Conservation (phyloP, 495 filamentous ascomycete genomes). For the Coniosporium apollinis region DNA sequence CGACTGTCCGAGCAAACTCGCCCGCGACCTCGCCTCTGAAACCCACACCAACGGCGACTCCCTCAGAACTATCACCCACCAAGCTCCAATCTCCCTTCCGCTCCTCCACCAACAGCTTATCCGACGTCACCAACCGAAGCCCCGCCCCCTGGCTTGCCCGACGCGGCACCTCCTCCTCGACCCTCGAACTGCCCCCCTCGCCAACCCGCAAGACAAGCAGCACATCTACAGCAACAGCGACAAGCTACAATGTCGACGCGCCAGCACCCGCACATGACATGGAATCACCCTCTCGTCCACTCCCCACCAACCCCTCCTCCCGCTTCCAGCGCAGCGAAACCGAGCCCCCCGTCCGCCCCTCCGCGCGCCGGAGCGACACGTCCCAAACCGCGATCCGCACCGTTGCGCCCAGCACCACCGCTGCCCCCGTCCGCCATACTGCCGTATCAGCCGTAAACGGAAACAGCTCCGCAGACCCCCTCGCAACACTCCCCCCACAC, state of each 20-base stretch:
- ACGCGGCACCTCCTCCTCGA: not conserved
- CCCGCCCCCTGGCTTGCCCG: not conserved
- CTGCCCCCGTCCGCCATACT: not conserved
- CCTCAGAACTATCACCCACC: too few relatives aligned
- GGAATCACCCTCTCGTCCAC: not conserved
- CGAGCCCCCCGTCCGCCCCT: not conserved
- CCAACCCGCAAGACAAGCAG: not conserved
- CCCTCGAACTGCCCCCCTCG: not conserved
- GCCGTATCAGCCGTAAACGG: not conserved
- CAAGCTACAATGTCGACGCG: not conserved
- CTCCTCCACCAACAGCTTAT: too few relatives aligned
- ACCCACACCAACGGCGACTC: not conserved
- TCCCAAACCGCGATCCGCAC: not conserved
- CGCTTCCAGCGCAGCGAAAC: not conserved
- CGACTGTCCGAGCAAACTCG: not conserved
- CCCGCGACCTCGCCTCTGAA: constrained; percentile 5
- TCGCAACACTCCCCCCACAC: constrained; percentile 13
- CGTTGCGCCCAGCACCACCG: constrained; percentile 2
- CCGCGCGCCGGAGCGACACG: not conserved
- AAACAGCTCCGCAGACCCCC: constrained; percentile 1
- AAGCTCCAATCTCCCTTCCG: too few relatives aligned
- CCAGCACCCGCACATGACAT: not conserved
- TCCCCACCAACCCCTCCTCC: not conserved
- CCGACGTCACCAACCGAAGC: too few relatives aligned
- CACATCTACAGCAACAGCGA: not conserved